phyloP scores from a whole-genome alignment of 129 eudicot genomes.

The Pulicaria dysenterica region DNA sequence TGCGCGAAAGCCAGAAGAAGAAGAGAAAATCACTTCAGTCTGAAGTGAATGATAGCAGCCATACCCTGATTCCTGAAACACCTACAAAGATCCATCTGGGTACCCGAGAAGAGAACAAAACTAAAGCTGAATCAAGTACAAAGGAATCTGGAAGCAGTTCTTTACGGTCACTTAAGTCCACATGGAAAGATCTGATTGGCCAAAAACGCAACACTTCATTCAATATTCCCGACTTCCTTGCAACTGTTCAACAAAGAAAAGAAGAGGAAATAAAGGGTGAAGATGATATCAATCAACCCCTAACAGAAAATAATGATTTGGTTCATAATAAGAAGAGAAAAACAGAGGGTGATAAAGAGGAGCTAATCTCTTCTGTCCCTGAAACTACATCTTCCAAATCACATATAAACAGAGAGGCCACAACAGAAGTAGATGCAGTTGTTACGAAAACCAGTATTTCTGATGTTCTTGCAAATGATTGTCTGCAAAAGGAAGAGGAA shows the following conservation, averaged over 20 bases:
- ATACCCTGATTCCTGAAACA: slow-evolving; percentile 26
- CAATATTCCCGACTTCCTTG: slow-evolving; percentile 47
- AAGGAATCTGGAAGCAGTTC: slow-evolving; percentile 31
- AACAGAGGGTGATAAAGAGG: not conserved
- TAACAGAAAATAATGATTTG: not conserved
- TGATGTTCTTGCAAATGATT: slow-evolving; percentile 16
- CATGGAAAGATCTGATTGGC: slow-evolving; percentile 59
- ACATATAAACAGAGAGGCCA: slow-evolving; percentile 21
- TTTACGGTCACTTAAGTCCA: slow-evolving; percentile 50
- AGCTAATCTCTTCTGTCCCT: not conserved
- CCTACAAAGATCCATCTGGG: slow-evolving; percentile 28
- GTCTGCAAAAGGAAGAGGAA: slow-evolving; percentile 23
- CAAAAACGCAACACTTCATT: slow-evolving; percentile 41
- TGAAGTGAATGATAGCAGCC: slow-evolving; percentile 15
- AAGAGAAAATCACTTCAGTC: slow-evolving; percentile 51
- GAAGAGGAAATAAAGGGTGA: slow-evolving; percentile 32
- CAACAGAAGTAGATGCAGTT: slow-evolving; percentile 18
- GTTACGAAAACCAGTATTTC: slow-evolving; percentile 19
- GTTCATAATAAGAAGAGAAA: slow-evolving; percentile 25
- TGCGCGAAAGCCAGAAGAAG: slow-evolving; percentile 32
- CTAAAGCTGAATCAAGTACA: slow-evolving; percentile 28
- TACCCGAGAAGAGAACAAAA: slow-evolving; percentile 25
- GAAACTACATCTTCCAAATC: not conserved
- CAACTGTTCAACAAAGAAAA: slow-evolving; percentile 29
- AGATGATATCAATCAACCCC: slow-evolving; percentile 12